Evolutionary conservation across 129 eudicot species (phyloP).

Genomic region (Arctium lappa): DNA sequence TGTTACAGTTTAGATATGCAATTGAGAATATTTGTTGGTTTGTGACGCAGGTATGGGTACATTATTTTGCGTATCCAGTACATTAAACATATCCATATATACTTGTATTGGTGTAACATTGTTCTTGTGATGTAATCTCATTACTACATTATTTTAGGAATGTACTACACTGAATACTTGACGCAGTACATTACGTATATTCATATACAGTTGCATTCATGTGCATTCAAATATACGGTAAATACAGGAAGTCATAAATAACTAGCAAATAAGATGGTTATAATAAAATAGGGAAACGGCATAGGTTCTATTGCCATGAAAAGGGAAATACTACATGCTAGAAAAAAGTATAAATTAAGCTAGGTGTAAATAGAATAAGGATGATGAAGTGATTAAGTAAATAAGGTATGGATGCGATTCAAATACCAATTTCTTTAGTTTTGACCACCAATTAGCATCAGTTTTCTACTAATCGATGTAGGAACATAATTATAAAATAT

Average conservation of each 20-base stretch:
- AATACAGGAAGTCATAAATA: not conserved
- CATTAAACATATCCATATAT: not conserved
- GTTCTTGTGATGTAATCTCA: not conserved
- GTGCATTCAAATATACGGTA: not conserved
- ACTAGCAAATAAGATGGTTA: not conserved
- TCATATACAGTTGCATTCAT: not conserved
- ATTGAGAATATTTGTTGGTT: too few species aligned
- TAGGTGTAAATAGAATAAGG: not conserved
- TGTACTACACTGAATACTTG: not conserved
- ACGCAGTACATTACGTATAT: not conserved
- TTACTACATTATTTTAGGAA: not conserved
- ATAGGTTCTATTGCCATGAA: not conserved
- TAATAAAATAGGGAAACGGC: not conserved
- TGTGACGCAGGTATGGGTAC: not conserved
- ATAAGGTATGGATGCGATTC: not conserved
- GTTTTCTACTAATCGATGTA: not conserved
- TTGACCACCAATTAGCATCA: not conserved
- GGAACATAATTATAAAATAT: not conserved
- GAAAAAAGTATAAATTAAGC: not conserved
- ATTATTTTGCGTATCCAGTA: not conserved
- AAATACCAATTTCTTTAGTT: not conserved
- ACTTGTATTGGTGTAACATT: not conserved
- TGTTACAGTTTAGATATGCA: not conserved
- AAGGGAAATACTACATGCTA: not conserved
- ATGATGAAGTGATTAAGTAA: not conserved